A percentile compares a stretch with the other conserved stretches of the same genome.
Evolutionary conservation across 2,329 filamentous ascomycete genomes (phyloP).

Genomic region (Calonectria fujianensis): DNA sequence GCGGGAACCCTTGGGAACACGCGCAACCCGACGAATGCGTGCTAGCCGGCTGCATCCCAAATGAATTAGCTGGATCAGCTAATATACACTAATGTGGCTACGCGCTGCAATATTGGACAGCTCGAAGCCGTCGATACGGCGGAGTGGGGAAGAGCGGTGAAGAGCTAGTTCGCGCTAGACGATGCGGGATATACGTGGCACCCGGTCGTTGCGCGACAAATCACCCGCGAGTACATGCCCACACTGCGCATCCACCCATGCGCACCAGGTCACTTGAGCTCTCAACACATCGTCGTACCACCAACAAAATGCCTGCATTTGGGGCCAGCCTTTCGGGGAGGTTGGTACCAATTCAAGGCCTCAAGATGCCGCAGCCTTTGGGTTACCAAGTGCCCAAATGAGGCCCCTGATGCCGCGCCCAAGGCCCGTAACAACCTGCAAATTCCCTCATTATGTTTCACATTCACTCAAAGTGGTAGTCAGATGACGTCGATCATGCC

Average conservation of each 20-base stretch:
- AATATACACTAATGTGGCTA: slow-evolving; percentile 1
- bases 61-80: neutral
- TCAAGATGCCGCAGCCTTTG: neutral
- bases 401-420: neutral
- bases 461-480: neutral
- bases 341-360: neutral
- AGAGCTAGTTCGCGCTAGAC: slow-evolving; percentile 4
- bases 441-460: neutral
- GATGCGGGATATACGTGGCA: slow-evolving; percentile 23
- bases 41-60: slow-evolving; percentile 7
- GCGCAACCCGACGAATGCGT: neutral
- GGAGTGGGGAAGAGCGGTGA: slow-evolving; percentile 22
- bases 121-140: slow-evolving; percentile 1
- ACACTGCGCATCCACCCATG: neutral
- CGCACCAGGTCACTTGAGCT: slow-evolving; percentile 8
- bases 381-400: neutral
- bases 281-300: slow-evolving; percentile 2
- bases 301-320: neutral
- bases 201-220: slow-evolving; percentile 5
- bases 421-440: neutral
- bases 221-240: neutral
- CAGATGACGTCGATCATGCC: neutral
- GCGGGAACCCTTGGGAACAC: slow-evolving; percentile 11
- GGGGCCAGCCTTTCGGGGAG: neutral
- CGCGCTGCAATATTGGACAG: neutral